Evolutionary conservation across 2,329 filamentous ascomycete genomes (phyloP).

Genomic region (Aureobasidium sp.): DNA sequence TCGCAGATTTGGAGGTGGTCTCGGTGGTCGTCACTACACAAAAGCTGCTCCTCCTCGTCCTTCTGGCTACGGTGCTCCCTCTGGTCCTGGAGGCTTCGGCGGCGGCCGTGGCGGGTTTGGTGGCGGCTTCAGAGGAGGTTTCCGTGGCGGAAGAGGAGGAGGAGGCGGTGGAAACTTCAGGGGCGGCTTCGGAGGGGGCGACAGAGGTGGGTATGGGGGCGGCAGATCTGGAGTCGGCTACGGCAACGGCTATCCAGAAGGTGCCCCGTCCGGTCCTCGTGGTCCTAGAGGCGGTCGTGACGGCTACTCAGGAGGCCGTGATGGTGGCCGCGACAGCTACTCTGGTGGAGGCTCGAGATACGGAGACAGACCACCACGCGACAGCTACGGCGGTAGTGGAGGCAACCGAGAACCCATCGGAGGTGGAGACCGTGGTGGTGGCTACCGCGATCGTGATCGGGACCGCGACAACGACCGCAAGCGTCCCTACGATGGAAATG

Average conservation of each 20-base stretch:
- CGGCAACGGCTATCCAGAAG: slow-evolving; percentile 41
- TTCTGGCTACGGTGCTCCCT: slow-evolving; percentile 52
- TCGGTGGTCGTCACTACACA: slow-evolving; percentile 89
- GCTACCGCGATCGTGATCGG: slow-evolving; percentile 47
- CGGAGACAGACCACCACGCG: slow-evolving; percentile 60
- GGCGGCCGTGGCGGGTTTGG: slow-evolving; percentile 48
- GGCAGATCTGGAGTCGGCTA: slow-evolving; percentile 42
- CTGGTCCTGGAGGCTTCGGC: slow-evolving; percentile 48
- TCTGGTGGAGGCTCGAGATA: slow-evolving; percentile 19
- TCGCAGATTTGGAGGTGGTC: slow-evolving; percentile 80
- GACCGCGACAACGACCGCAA: slow-evolving; percentile 47
- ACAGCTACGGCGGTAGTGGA: slow-evolving; percentile 47
- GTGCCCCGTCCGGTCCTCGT: slow-evolving; percentile 43
- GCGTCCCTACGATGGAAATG: slow-evolving; percentile 59
- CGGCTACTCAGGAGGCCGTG: slow-evolving; percentile 21
- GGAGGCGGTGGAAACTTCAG: slow-evolving; percentile 10
- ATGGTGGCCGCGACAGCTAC: slow-evolving; percentile 24
- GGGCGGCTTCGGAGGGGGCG: slow-evolving; percentile 33
- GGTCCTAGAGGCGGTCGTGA: slow-evolving; percentile 23
- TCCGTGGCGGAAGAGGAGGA: slow-evolving; percentile 40
- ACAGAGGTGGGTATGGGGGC: slow-evolving; percentile 26
- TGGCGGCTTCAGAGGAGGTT: slow-evolving; percentile 42
- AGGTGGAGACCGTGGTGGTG: slow-evolving; percentile 29
- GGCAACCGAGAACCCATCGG: slow-evolving; percentile 35
- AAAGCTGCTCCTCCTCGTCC: slow-evolving; percentile 69